These are phyloP conservation scores for Gossypium mustelinum DNA, from an alignment of 345 rosid genomes.

Conservation along the genomic window DNA sequence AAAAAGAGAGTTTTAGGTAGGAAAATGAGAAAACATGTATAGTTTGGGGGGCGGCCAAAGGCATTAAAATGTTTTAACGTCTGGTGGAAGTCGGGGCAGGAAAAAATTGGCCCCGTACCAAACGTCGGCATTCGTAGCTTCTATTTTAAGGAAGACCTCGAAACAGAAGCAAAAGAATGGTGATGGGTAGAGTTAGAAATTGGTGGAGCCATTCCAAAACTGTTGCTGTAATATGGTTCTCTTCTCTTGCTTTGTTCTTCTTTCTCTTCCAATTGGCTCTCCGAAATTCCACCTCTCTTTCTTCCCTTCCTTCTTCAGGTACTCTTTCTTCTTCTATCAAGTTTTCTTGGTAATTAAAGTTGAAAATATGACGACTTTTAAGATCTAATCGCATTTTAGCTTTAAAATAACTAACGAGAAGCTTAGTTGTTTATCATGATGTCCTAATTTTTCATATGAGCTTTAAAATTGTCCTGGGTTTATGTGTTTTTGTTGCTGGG, in stretches of 20 bases:
- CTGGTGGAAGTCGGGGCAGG: background rate
- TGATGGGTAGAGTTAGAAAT: constrained; percentile 28
- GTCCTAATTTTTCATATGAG: background rate
- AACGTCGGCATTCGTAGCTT: background rate
- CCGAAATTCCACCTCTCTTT: constrained; percentile 31
- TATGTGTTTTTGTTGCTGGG: background rate
- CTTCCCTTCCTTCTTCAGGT: constrained; percentile 40
- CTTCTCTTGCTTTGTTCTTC: constrained; percentile 45
- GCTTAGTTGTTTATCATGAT: background rate
- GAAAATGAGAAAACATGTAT: too few species aligned
- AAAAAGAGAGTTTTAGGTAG: too few species aligned
- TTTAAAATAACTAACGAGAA: background rate
- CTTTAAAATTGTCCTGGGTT: background rate
- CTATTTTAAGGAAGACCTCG: background rate
- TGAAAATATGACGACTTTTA: background rate
- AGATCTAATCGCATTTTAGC: background rate
- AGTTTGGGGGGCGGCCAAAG: too few species aligned
- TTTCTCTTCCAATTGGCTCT: constrained; percentile 46
- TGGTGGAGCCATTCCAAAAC: constrained; percentile 51
- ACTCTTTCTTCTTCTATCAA: background rate
- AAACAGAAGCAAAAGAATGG: background rate
- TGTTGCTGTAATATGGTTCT: constrained; percentile 42
- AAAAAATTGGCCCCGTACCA: background rate
- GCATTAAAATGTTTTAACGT: background rate
- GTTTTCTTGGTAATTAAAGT: background rate